Evolutionary conservation across 2,329 filamentous ascomycete species (phyloP).

Genomic region (Hypoxylon sp.): DNA sequence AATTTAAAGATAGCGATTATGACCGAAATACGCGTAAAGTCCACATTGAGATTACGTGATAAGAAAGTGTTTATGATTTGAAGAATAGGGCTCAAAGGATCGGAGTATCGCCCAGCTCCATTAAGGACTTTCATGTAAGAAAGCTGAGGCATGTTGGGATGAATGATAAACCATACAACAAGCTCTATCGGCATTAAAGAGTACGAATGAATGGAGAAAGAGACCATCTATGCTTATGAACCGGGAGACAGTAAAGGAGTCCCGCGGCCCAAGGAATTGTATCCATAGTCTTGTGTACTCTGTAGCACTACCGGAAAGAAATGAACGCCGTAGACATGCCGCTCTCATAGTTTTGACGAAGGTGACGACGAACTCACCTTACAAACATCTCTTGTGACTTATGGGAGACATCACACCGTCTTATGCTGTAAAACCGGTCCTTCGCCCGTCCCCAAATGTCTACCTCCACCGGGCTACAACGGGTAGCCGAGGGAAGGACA

Average conservation of each 20-base stretch:
- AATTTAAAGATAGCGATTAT: conserved; percentile 12
- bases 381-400: neutral
- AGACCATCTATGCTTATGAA: neutral
- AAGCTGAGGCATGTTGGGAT: conserved; percentile 1
- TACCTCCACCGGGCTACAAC: neutral
- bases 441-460: neutral
- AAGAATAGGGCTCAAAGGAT: neutral
- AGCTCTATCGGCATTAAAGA: neutral
- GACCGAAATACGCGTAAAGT: conserved; percentile 11
- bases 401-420: neutral
- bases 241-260: neutral
- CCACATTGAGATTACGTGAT: conserved; percentile 6
- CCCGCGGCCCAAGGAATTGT: too few species aligned
- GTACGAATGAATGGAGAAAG: neutral
- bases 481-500: neutral
- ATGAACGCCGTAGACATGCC: neutral
- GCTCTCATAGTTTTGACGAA: neutral
- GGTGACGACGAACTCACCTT: neutral
- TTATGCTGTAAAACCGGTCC: too few species aligned
- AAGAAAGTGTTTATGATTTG: conserved; percentile 1
- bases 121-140: neutral
- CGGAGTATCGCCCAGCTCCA: neutral
- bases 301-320: neutral
- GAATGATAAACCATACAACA: neutral
- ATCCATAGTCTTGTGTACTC: neutral